Conservation (phyloP, 768 basidiomycete species). For the Amanita inopinata region DNA sequence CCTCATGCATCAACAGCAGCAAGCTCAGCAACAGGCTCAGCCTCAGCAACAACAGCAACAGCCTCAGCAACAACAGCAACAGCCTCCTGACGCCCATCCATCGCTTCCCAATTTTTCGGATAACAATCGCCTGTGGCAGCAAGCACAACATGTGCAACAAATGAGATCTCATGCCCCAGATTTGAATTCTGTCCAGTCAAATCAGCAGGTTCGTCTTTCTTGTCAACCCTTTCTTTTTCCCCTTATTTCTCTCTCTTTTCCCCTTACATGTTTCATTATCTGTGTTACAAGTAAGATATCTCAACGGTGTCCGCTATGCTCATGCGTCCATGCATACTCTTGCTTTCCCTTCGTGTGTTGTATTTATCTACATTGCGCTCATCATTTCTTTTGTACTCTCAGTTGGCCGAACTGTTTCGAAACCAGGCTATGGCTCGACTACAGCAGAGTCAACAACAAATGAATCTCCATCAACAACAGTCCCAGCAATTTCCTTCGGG, state of each 20-base stretch:
- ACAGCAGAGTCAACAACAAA: conserved; percentile 24
- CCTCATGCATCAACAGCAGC: conserved; percentile 38
- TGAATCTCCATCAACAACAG: conserved; percentile 30
- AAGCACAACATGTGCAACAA: conserved; percentile 38
- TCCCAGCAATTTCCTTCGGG: conserved; percentile 34
- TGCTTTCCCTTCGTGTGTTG: not conserved
- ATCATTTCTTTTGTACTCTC: conserved; percentile 2
- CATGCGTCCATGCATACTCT: no score
- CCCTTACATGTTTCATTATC: not conserved
- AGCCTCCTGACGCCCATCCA: conserved; percentile 26
- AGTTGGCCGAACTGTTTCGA: conserved; percentile 22
- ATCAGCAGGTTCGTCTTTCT: conserved; percentile 35
- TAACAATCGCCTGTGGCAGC: conserved; percentile 47
- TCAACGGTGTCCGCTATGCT: no score
- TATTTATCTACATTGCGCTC: conserved; percentile 9
- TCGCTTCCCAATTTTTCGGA: conserved; percentile 38
- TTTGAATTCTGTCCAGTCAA: conserved; percentile 28
- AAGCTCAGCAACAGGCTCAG: conserved; percentile 32
- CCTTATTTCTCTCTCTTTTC: conserved; percentile 6
- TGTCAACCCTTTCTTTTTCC: conserved; percentile 10
- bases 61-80: conserved; percentile 30
- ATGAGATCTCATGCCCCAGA: conserved; percentile 30
- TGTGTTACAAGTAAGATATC: no score
- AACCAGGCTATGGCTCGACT: conserved; percentile 15
- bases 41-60: conserved; percentile 32